Evolutionary conservation across 768 basidiomycete species (phyloP), one percentile per base, ranked within the genome.

Genomic region (Psilocybe tampanensis): DNA sequence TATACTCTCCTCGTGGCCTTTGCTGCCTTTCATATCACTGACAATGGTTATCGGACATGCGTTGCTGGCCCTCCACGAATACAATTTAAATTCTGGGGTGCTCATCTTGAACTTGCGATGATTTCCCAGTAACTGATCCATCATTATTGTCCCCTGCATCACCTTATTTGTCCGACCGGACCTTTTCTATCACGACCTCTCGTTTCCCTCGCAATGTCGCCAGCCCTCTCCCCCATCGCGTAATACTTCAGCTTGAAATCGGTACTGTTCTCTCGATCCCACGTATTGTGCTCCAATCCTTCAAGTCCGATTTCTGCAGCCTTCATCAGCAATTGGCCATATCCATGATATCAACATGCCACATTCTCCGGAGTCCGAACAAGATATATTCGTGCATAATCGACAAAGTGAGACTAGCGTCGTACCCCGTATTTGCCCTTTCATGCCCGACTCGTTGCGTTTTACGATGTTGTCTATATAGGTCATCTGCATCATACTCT

Each of bases 81-180:
- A 52, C 58, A 47, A 59, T 56, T 51, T 60, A 64, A 67, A 65
- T 69, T 74, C 66, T 73, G 72, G 72, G 74, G 71, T 72, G 63
- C 67, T 70, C 63, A 60, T 62, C 58, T 22, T 50, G n/a, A n/a
- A n/a, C n/a, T n/a, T n/a, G n/a, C n/a, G n/a, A n/a, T n/a, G n/a
- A 39, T 48, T 62, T 58, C 47, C 49, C 63, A 60, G 52, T 58
- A 56, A 48, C 53, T n/a, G n/a, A 34, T 52, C 52, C 52, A 59
- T 47, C 57, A 60, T 58, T 44, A 34, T 34, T 34, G 33, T 34
- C 33, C n/a, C n/a, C n/a, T n/a, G n/a, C n/a, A n/a, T n/a, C n/a
- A n/a, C n/a, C n/a, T n/a, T n/a, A n/a, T 57, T 52, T 54, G 33
- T 61, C 42, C 47, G 47, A 34, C 18, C 54, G 58, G 60, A 56